Evolutionary conservation across 192 early-diverging fungal species (phyloP).

Genomic region (Coemansia sp.): DNA sequence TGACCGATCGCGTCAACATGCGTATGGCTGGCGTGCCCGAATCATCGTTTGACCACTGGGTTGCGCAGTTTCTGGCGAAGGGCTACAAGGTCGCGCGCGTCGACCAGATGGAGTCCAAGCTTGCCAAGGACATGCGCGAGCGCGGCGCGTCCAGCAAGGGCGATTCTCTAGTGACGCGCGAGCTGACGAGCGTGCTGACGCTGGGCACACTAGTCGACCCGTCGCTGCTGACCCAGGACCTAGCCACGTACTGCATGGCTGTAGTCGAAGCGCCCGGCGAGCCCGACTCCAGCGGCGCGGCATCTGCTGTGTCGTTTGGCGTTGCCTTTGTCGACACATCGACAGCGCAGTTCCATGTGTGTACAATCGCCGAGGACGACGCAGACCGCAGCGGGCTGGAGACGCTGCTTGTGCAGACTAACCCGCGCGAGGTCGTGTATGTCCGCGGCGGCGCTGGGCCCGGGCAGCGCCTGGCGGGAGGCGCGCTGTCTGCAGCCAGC

Average conservation of each 20-base stretch:
- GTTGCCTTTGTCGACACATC: slow-evolving; percentile 95
- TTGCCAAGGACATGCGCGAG: slow-evolving; percentile 93
- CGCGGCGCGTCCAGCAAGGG: slow-evolving; percentile 57
- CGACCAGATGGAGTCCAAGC: slow-evolving; percentile 94
- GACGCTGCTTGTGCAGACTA: slow-evolving; percentile 90
- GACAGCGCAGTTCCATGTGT: slow-evolving; percentile 88
- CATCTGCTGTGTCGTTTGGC: slow-evolving; percentile 65
- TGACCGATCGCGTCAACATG: slow-evolving; percentile 98
- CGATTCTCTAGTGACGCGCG: slow-evolving; percentile 82
- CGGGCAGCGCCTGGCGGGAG: slow-evolving; percentile 17
- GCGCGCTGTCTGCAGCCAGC: not conserved
- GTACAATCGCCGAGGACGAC: slow-evolving; percentile 78
- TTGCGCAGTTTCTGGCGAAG: slow-evolving; percentile 91
- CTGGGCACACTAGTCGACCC: slow-evolving; percentile 91
- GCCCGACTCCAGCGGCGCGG: slow-evolving; percentile 8
- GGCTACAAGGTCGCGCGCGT: slow-evolving; percentile 97
- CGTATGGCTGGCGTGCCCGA: slow-evolving; percentile 98
- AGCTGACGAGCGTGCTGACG: slow-evolving; percentile 85
- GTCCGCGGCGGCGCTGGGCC: slow-evolving; percentile 53
- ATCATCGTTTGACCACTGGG: slow-evolving; percentile 92
- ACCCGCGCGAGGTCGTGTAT: slow-evolving; percentile 87
- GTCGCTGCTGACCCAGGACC: slow-evolving; percentile 81
- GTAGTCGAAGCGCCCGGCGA: slow-evolving; percentile 70
- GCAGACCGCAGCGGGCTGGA: slow-evolving; percentile 86
- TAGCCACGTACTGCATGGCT: slow-evolving; percentile 94